Evolutionary conservation across 2,329 filamentous ascomycete species (phyloP).

Genomic region (Daldinia sp.): DNA sequence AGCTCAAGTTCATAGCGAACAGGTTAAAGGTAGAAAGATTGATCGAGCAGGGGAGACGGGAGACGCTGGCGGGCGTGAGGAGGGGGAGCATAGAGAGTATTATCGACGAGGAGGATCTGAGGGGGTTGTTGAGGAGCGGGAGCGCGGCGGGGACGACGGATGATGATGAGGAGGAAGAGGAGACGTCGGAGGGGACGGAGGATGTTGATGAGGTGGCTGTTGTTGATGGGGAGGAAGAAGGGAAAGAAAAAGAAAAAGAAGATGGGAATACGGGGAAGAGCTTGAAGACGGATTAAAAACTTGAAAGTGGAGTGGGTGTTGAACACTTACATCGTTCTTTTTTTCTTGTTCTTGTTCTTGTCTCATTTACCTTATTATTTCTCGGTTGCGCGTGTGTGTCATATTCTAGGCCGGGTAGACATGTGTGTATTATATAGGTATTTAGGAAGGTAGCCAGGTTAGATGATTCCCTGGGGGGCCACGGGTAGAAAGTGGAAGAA

Average conservation of each 20-base stretch:
- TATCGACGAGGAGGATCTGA: slow-evolving; percentile 70
- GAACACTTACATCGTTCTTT: not conserved
- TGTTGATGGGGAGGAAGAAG: slow-evolving; percentile 42
- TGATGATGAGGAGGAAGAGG: slow-evolving; percentile 46
- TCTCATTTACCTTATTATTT: not conserved
- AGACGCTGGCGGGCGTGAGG: slow-evolving; percentile 63
- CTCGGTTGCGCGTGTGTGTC: slow-evolving; percentile 1
- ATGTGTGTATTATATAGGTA: not conserved
- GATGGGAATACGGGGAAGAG: slow-evolving; percentile 37
- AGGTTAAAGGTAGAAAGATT: slow-evolving; percentile 83
- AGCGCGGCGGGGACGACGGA: slow-evolving; percentile 42
- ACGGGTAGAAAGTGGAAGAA: not conserved
- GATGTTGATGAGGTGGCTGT: slow-evolving; percentile 46
- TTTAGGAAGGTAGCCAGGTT: too few relatives aligned
- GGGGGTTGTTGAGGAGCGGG: slow-evolving; percentile 58
- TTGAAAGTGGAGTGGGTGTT: too few relatives aligned
- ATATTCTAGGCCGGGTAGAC: not conserved
- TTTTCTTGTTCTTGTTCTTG: not conserved
- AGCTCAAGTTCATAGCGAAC: slow-evolving; percentile 91
- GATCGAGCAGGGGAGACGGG: slow-evolving; percentile 69
- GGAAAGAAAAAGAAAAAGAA: slow-evolving; percentile 21
- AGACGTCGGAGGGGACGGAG: slow-evolving; percentile 30
- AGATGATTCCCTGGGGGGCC: not conserved
- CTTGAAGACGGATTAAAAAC: not conserved
- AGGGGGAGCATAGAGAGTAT: slow-evolving; percentile 70